Percentiles rank a stretch among this genome's conserved stretches.
These are phyloP conservation scores for Exophiala alcalophila DNA, from an alignment of 2,329 filamentous ascomycete genomes.

Conservation along the genomic window DNA sequence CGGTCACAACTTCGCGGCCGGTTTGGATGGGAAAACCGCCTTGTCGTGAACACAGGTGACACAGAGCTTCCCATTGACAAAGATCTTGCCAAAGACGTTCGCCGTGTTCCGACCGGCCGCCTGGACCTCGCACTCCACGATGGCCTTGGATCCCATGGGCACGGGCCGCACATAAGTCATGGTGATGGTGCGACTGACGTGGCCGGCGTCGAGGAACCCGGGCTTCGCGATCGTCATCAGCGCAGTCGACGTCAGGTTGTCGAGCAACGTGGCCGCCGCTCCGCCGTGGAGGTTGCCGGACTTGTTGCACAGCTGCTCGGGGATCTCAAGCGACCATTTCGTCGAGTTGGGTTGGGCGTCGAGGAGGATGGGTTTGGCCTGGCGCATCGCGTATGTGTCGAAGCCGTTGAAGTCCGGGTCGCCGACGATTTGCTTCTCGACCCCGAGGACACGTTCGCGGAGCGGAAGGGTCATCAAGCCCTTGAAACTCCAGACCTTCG, in stretches of 20 bases:
- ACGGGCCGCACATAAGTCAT: conserved; percentile 25
- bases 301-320: conserved; percentile 23
- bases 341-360: conserved; percentile 18
- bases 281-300: conserved; percentile 27
- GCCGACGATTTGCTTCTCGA: conserved; percentile 11
- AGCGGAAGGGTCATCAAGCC: conserved; percentile 10
- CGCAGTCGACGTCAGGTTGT: conserved; percentile 61
- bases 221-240: conserved; percentile 56
- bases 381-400: conserved; percentile 17
- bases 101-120: conserved; percentile 21
- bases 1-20: conserved; percentile 14
- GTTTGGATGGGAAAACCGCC: conserved; percentile 32
- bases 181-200: conserved; percentile 27
- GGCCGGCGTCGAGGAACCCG: conserved; percentile 58
- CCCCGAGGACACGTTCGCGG: conserved; percentile 18
- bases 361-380: conserved; percentile 12
- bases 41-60: conserved; percentile 37
- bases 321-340: conserved; percentile 22
- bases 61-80: conserved; percentile 26
- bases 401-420: conserved; percentile 23
- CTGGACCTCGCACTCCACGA: conserved; percentile 21
- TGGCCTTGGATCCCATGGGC: conserved; percentile 17
- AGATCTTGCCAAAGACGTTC: conserved; percentile 24
- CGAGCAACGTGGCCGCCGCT: conserved; percentile 65
- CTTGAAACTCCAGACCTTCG: too few relatives aligned